Evolutionary conservation across 352 stramenopile genomes (phyloP), one percentile per base, ranked within the genome.

Genomic region (Phytophthora rubi): DNA sequence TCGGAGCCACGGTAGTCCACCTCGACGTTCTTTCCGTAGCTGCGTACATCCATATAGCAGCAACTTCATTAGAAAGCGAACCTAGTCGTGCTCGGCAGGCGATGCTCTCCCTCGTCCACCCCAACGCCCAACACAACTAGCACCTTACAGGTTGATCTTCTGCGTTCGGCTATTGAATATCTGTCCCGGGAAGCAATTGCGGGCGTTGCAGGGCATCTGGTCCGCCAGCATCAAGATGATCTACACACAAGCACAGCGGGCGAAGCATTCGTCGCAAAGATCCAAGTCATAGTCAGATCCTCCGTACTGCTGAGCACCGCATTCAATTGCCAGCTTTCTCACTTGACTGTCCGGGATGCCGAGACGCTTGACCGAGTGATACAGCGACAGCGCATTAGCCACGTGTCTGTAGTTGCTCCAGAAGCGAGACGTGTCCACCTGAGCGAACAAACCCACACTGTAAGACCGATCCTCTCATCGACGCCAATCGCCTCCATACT

Each of bases 381-480:
- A 99, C 28, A 99, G 84, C 45, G 91, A 97, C 39, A 99, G 79
- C 52, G 93, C 93, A 80, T 99, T 99, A 16, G 94, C 93, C 15
- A 96, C 92, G 69, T 99, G 97, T 39, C 97, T 91, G 79, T 99
- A 99, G 78, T 99, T 99, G 80, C 97, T 98, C 90, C 91, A 99
- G 77, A 98, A 99, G 80, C 94, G 89, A 79, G 94, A 98, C 32
- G 95, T 98, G 33, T 96, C 93, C 62, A 97, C 90, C 92, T 98
- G 57, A 51, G 44, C 44, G 44, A n/a, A 16, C 44, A 26, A 51
- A 51, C 16, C 16, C 2, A 51, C 44, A 51, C 18, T 18, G 47
- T 49, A 21, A 49, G 42, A 9, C 42, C 42, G 42, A 23, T 23
- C 15, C 42, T 21, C 42, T 49, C 42, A 44, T 4, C 10, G 15